phyloP scores from a whole-genome alignment of 2,329 filamentous ascomycete species.

The Scedosporium aurantiacum region DNA sequence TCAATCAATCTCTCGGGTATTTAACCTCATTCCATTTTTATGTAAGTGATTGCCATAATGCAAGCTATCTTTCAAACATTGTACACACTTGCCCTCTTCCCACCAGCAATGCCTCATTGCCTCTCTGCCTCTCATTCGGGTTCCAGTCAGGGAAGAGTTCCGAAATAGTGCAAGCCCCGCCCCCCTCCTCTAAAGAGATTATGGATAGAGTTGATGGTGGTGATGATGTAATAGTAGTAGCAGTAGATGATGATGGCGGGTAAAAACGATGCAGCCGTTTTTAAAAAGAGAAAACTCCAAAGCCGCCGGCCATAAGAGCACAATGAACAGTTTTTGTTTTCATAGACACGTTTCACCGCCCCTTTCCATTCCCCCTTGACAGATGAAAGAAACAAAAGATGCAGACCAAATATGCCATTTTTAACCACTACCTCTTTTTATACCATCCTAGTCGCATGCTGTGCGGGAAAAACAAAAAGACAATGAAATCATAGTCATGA shows the following conservation, averaged over 20 bases:
- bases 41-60: background rate
- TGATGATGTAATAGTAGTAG: background rate
- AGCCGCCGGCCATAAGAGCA: background rate
- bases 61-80: background rate
- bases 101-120: background rate
- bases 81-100: background rate
- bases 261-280: background rate
- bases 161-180: background rate
- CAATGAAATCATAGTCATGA: background rate
- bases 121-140: background rate
- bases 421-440: background rate
- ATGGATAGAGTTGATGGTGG: background rate
- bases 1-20: background rate
- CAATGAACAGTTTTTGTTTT: background rate
- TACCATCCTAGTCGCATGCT: slow-evolving; percentile 5
- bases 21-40: slow-evolving; percentile 1
- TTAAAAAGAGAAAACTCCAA: background rate
- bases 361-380: background rate
- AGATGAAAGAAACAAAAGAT: background rate
- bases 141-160: background rate
- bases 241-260: background rate
- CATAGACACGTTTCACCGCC: background rate
- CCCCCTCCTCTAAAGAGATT: background rate
- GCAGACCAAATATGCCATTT: slow-evolving; percentile 2
- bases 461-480: background rate